Evolutionary conservation across 345 rosid genomes (phyloP), one percentile per base, ranked within the genome.

Genomic region (Abelmoschus esculentus): DNA sequence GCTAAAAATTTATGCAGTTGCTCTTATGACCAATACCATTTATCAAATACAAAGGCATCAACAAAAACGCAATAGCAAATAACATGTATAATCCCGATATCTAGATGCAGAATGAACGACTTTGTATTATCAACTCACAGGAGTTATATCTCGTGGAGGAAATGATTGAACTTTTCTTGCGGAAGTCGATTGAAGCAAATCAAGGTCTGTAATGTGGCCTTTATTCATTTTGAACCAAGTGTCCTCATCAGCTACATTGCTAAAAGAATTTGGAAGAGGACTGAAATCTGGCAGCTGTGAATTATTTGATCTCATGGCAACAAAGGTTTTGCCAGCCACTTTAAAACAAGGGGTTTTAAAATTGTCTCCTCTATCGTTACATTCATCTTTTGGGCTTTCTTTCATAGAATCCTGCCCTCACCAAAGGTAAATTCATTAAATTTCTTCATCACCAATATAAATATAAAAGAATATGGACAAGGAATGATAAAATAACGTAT

Each of bases 201-300:
- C 97, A 46, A 95, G 96, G 80, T 95, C 91, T 77, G 87, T 84
- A 60, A 83, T 74, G 73, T 79, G 87, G 63, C 99, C 99, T 74
- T 87, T 87, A 81, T 95, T 95, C 87, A 95, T 83, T 84, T 87
- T 85, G 75, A 87, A 75, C 99, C 97, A 95, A n/a, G 93, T 83
- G 71, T 95, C 99, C 83, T 95, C 96, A 77, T 95, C 99, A 38
- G 96, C 99, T 55, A 95, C 84, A 66, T 80, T 81, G 77, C 91
- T 86, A 63, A 87, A 78, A 72, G 83, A 75, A 81, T 90, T 86
- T 55, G 90, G 93, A 79, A 90, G 89, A 7, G 96, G 97, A 76
- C 99, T 95, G 71, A 46, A 89, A 70, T 83, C 96, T 61, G 88
- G 78, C 59, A 83, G 78, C 60, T 78, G 73, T 22, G 87, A 75